Percentiles rank a stretch among this genome's conserved stretches.
Conservation (phyloP, 768 basidiomycete species). For the Chalciporus chontae region DNA sequence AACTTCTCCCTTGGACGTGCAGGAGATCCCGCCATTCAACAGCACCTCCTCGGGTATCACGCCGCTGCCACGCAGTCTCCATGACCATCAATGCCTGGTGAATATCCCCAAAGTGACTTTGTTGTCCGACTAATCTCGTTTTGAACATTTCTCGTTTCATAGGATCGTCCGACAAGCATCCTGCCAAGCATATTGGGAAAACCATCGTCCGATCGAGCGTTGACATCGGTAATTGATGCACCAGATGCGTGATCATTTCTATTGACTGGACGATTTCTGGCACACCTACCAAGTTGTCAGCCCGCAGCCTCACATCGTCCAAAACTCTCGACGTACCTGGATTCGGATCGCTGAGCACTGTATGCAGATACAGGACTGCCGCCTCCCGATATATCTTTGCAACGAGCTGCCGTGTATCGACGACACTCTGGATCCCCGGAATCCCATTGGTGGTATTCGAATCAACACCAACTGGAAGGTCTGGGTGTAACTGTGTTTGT, state of each 20-base stretch:
- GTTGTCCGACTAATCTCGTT: slow-evolving; percentile 48
- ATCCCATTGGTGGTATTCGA: slow-evolving; percentile 21
- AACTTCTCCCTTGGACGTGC: slow-evolving; percentile 29
- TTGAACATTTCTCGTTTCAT: slow-evolving; percentile 56
- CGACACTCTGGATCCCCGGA: slow-evolving; percentile 27
- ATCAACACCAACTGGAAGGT: slow-evolving; percentile 26
- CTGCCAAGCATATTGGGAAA: slow-evolving; percentile 73
- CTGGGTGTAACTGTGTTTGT: slow-evolving; percentile 41
- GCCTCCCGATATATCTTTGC: slow-evolving; percentile 63
- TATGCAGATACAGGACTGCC: slow-evolving; percentile 65
- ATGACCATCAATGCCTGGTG: slow-evolving; percentile 56
- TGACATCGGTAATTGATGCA: slow-evolving; percentile 54
- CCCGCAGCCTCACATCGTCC: not conserved
- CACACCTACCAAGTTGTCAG: slow-evolving; percentile 47
- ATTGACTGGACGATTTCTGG: slow-evolving; percentile 65
- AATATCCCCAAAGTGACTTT: slow-evolving; percentile 58
- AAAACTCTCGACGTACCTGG: slow-evolving; percentile 50
- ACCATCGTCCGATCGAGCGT: slow-evolving; percentile 63
- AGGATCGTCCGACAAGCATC: slow-evolving; percentile 68
- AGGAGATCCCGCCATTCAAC: slow-evolving; percentile 60
- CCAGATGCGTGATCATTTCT: slow-evolving; percentile 47
- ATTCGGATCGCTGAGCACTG: slow-evolving; percentile 61
- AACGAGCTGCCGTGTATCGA: slow-evolving; percentile 48
- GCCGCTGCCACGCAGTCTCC: slow-evolving; percentile 68
- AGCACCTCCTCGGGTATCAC: slow-evolving; percentile 49